phyloP scores from a whole-genome alignment of 2,329 filamentous ascomycete species.

The Talaromyces sp. region DNA sequence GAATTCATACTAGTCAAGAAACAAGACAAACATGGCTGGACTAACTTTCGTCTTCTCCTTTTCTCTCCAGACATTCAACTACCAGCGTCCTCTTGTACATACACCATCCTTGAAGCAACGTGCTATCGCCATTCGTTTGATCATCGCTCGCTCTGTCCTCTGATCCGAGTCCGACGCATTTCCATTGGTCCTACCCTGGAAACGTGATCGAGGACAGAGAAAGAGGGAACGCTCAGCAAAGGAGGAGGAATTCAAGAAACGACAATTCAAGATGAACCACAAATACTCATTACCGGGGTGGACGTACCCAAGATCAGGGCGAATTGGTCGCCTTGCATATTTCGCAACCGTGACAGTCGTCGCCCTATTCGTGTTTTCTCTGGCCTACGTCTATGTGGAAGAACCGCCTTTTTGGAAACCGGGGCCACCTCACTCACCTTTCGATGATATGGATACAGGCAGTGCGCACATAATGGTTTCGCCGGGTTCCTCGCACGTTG shows the following conservation, averaged over 20 bases:
- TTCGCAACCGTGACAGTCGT: slow-evolving; percentile 14
- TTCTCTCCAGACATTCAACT: background rate
- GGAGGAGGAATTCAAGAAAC: background rate
- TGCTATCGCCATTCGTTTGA: background rate
- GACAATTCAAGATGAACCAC: slow-evolving; percentile 2
- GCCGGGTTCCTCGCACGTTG: background rate
- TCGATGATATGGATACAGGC: background rate
- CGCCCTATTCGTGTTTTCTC: slow-evolving; percentile 14
- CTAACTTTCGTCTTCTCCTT: slow-evolving; percentile 4
- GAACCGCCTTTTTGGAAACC: slow-evolving; percentile 15
- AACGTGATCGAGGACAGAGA: slow-evolving; percentile 2
- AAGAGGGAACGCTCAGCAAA: background rate
- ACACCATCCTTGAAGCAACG: background rate
- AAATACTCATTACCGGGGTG: slow-evolving; percentile 15
- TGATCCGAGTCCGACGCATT: slow-evolving; percentile 4
- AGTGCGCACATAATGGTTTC: slow-evolving; percentile 10
- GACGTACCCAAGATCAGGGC: slow-evolving; percentile 11
- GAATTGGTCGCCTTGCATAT: slow-evolving; percentile 14
- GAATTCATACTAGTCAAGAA: slow-evolving; percentile 8
- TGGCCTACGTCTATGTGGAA: slow-evolving; percentile 18
- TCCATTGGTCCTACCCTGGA: background rate
- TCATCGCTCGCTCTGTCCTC: slow-evolving; percentile 7
- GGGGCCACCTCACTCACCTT: background rate
- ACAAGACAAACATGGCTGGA: background rate
- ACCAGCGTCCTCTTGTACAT: background rate